A percentile compares a stretch with the other conserved stretches of the same genome.
phyloP scores from a whole-genome alignment of 306 rosid genomes.

The Fragaria iinumae region DNA sequence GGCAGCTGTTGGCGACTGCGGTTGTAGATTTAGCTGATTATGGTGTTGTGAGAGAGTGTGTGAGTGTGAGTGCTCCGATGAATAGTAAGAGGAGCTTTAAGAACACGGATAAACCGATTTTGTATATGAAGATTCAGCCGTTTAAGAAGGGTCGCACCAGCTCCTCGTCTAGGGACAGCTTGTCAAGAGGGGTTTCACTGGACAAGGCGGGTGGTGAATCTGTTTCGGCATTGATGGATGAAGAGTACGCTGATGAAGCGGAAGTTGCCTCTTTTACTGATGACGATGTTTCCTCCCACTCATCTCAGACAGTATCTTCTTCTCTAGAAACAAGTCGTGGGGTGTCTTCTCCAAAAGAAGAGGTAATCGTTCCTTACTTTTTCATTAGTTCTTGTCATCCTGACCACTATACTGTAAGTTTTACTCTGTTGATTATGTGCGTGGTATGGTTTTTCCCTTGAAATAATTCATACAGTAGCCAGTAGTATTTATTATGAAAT shows the following conservation, averaged over 20 bases:
- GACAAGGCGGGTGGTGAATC: constrained; percentile 57
- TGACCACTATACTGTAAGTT: neutral
- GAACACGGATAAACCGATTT: constrained; percentile 72
- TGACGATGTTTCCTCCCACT: constrained; percentile 89
- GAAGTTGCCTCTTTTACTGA: constrained; percentile 73
- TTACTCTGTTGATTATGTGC: neutral
- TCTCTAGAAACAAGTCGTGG: constrained; percentile 38
- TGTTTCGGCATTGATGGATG: constrained; percentile 60
- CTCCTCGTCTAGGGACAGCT: constrained; percentile 44
- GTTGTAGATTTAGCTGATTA: constrained; percentile 77
- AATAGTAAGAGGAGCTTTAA: constrained; percentile 80
- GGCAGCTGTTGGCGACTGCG: constrained; percentile 84
- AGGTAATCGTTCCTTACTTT: constrained; percentile 44
- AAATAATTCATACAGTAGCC: neutral
- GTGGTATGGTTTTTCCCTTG: neutral
- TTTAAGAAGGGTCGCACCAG: constrained; percentile 43
- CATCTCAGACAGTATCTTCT: constrained; percentile 56
- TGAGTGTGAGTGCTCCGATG: constrained; percentile 52
- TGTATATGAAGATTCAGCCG: constrained; percentile 68
- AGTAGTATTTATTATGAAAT: neutral
- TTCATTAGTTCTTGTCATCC: constrained; percentile 10
- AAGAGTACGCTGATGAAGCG: constrained; percentile 74
- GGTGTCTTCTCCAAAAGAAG: constrained; percentile 42
- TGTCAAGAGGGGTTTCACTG: constrained; percentile 45
- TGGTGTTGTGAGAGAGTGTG: constrained; percentile 63